phyloP scores from a whole-genome alignment of 1,284 basidiomycete genomes.

The Naganishia liquefaciens region DNA sequence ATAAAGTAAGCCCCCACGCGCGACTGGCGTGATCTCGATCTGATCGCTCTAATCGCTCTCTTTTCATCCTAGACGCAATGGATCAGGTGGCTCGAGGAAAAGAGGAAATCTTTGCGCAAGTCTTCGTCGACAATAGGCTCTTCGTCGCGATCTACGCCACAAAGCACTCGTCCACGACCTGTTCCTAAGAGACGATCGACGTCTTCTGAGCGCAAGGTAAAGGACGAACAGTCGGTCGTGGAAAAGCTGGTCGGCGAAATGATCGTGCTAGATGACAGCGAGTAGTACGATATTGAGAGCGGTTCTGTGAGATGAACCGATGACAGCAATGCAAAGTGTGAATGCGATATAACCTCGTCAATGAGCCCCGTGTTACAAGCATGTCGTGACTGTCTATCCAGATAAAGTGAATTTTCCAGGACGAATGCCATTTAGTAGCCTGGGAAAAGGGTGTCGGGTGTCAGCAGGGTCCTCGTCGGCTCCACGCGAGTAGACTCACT shows the following conservation, averaged over 20 bases:
- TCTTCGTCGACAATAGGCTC: not conserved
- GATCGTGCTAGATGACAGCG: conserved; percentile 21
- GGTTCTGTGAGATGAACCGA: not conserved
- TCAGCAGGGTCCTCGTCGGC: not conserved
- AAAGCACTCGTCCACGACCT: not conserved
- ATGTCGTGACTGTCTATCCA: no score
- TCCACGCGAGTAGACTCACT: conserved; percentile 42
- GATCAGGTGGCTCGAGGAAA: conserved; percentile 17
- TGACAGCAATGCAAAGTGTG: not conserved
- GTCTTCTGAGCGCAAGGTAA: conserved; percentile 17
- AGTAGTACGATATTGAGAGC: not conserved
- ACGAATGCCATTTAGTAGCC: conserved; percentile 10
- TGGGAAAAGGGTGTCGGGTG: not conserved
- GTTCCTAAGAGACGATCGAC: conserved; percentile 13
- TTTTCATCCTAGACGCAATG: conserved; percentile 10
- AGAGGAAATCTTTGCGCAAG: not conserved
- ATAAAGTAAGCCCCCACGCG: conserved; percentile 1
- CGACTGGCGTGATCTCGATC: not conserved
- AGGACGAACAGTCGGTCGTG: conserved; percentile 19
- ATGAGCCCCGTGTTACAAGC: no score
- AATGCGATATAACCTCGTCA: not conserved
- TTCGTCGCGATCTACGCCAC: not conserved
- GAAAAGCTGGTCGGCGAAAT: conserved; percentile 11
- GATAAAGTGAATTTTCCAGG: not conserved
- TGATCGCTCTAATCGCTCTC: not conserved